Evolutionary conservation across 2,329 filamentous ascomycete species (phyloP), one percentile per base, ranked within the genome.

Genomic region (Penicillium sp.): DNA sequence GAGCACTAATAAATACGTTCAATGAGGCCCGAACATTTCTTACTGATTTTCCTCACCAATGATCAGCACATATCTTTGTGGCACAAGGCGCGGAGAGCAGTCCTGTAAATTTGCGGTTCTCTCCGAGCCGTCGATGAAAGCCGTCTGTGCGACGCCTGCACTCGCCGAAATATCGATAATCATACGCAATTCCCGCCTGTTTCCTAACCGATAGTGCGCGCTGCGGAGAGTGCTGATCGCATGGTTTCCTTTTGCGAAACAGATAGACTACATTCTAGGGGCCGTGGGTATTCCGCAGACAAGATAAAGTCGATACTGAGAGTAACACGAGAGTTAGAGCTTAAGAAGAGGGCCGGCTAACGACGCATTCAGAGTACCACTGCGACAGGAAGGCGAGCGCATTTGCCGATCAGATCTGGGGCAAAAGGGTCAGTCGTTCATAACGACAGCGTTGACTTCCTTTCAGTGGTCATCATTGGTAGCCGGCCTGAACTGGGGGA

Each of bases 311-410:
- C 45, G 13, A 11, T 11, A 25, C 2, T 22, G 3, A 22, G 40
- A 22, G 7, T 22, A 10, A 25, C 3, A 28, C 6, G 16, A 10
- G 6, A n/a, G 14, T n/a, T 8, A 48, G 26, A 5, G 13, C n/a
- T 16, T 4, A 5, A 5, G 16, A 25, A 45, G 19, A 13, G n/a
- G 14, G 45, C 14, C 65, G 57, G n/a, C 63, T 70, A n/a, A 57
- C 72, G n/a, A 74, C 78, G 10, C 75, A 80, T 52, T 43, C 71
- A 5, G 72, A 73, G 11, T 79, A 78, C 76, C 1, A 73, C 73
- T 3, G 77, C 73, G 2, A 76, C 73, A 5, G 72, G 77, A 59
- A 78, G 38, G 69, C 68, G 7, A 62, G 59, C 10, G 64, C 55
- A 1, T 73, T 73, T 60, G 52, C 66, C 2, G 52, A 56, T 13